A percentile compares a stretch with the other conserved stretches of the same genome.
Conservation (phyloP, 1,284 basidiomycete species). For the Taiwanofungus camphoratus region DNA sequence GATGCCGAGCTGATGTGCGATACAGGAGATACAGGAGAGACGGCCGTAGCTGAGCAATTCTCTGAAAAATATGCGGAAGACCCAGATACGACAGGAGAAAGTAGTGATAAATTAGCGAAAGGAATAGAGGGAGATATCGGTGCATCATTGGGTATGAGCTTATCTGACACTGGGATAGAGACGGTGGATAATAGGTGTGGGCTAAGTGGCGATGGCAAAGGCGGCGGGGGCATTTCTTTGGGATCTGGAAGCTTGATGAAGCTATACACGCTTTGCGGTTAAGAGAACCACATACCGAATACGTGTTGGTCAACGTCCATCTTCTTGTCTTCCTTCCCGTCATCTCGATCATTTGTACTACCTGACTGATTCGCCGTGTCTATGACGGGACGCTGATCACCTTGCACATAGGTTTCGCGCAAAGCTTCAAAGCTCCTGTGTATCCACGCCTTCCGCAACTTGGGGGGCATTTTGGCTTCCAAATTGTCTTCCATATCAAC, state of each 20-base stretch:
- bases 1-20: not conserved
- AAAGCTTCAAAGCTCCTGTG: slow-evolving; percentile 27
- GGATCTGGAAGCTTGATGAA: slow-evolving; percentile 16
- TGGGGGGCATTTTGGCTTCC: slow-evolving; percentile 52
- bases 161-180: slow-evolving; percentile 11
- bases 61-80: slow-evolving; percentile 6
- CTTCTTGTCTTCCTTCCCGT: not conserved
- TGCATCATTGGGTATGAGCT: slow-evolving; percentile 10
- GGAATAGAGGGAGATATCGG: slow-evolving; percentile 30
- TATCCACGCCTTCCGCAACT: slow-evolving; percentile 55
- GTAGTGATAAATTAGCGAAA: slow-evolving; percentile 34
- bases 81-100: slow-evolving; percentile 23
- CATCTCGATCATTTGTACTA: slow-evolving; percentile 23
- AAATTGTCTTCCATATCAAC: slow-evolving; percentile 21
- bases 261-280: too few relatives aligned
- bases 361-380: not conserved
- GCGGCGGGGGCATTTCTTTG: slow-evolving; percentile 42
- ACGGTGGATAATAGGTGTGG: slow-evolving; percentile 31
- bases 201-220: slow-evolving; percentile 35
- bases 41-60: too few relatives aligned
- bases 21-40: too few relatives aligned
- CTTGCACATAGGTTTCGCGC: slow-evolving; percentile 16
- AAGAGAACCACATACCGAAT: slow-evolving; percentile 19
- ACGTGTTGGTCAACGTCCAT: slow-evolving; percentile 24
- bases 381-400: not conserved